Conservation (phyloP, 192 early-diverging fungal genomes). For the Mortierella hygrophila region DNA sequence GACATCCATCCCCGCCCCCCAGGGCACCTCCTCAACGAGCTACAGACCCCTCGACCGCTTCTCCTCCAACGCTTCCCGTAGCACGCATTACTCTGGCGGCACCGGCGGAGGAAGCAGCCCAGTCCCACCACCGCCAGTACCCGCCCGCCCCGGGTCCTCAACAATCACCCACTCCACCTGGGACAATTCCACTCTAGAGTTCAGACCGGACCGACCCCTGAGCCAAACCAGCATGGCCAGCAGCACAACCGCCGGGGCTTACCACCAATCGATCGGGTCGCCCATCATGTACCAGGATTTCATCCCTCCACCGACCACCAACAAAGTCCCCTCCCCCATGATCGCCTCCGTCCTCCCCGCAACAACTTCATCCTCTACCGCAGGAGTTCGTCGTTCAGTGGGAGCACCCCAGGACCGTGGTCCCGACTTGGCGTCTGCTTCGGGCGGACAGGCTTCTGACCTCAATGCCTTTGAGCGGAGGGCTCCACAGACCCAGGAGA, state of each 20-base stretch:
- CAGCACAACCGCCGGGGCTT: neutral
- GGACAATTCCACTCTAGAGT: neutral
- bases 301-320: neutral
- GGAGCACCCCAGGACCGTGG: conserved; percentile 37
- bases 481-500: conserved; percentile 28
- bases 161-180: neutral
- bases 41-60: neutral
- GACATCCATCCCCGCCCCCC: neutral
- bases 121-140: neutral
- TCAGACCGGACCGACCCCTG: neutral
- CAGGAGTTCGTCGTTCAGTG: neutral
- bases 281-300: neutral
- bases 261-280: neutral
- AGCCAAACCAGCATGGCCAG: neutral
- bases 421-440: neutral
- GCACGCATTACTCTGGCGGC: neutral
- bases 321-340: neutral
- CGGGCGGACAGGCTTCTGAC: conserved; percentile 24
- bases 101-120: neutral
- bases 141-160: neutral
- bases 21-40: neutral
- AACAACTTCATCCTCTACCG: neutral
- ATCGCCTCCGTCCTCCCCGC: conserved; percentile 24
- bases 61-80: neutral
- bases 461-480: conserved; percentile 46